Percentiles rank a stretch among this genome's conserved stretches.
Evolutionary conservation across 1,284 basidiomycete species (phyloP).

Genomic region (Xerocomus amazonicus): DNA sequence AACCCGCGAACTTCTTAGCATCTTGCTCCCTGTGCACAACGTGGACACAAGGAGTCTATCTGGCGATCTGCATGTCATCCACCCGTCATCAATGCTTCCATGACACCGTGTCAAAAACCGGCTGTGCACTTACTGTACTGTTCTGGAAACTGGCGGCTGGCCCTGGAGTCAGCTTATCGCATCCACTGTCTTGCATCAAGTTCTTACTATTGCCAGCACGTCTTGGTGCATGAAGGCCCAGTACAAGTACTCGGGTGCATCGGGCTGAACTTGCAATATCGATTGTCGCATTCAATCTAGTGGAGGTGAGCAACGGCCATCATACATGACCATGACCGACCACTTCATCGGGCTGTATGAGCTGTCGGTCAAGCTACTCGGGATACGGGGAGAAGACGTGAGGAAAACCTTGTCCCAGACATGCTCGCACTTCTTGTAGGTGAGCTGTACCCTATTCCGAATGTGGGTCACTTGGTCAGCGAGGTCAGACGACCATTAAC

Average conservation of each 20-base stretch:
- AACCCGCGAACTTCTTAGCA: conserved; percentile 1
- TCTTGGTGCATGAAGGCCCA: conserved; percentile 50
- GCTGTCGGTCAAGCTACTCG: conserved; percentile 14
- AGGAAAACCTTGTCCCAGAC: conserved; percentile 49
- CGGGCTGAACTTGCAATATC: conserved; percentile 66
- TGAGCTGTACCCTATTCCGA: conserved; percentile 30
- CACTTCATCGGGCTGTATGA: conserved; percentile 53
- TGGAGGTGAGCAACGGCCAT: conserved; percentile 14
- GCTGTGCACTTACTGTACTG: conserved; percentile 45
- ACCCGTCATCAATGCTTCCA: conserved; percentile 9
- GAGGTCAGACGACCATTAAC: background rate
- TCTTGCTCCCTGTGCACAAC: conserved; percentile 30
- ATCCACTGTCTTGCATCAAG: conserved; percentile 4
- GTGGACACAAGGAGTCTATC: conserved; percentile 43
- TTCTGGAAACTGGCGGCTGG: conserved; percentile 67
- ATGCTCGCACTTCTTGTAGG: conserved; percentile 50
- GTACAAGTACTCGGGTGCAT: conserved; percentile 58
- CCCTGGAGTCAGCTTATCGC: conserved; percentile 22
- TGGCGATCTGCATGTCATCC: conserved; percentile 37
- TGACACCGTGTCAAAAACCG: conserved; percentile 5
- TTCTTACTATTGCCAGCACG: conserved; percentile 78
- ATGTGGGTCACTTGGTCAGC: conserved; percentile 8
- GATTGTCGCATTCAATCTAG: conserved; percentile 57
- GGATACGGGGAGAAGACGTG: conserved; percentile 10
- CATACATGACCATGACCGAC: conserved; percentile 32